These are phyloP conservation scores for Agaricales sp. DNA, from an alignment of 1,284 basidiomycete genomes.

Conservation along the genomic window DNA sequence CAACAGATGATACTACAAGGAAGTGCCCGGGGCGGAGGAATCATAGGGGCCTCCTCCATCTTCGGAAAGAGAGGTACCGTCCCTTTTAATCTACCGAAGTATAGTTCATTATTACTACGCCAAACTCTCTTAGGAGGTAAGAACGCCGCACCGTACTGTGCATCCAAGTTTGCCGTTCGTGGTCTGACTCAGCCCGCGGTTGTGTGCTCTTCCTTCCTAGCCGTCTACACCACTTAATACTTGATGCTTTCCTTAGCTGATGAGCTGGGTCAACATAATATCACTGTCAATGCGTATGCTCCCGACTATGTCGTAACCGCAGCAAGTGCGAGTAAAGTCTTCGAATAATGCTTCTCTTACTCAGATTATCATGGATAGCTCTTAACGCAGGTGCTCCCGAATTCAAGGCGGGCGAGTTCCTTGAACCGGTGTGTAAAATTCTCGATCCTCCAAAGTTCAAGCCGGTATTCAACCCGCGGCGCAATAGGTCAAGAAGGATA, in stretches of 20 bases:
- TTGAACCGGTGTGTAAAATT: neutral
- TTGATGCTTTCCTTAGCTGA: conserved; percentile 5
- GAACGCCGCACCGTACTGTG: neutral
- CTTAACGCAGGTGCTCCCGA: neutral
- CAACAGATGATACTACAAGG: conserved; percentile 12
- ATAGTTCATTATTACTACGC: neutral
- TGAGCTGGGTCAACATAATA: conserved; percentile 11
- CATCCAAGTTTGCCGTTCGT: conserved; percentile 7
- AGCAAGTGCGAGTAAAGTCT: too few relatives aligned
- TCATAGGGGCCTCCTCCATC: conserved; percentile 12
- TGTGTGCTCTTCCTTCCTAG: neutral
- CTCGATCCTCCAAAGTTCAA: too few relatives aligned
- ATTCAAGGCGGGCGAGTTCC: neutral
- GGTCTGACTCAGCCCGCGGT: conserved; percentile 10
- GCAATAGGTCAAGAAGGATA: neutral
- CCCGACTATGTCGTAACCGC: conserved; percentile 11
- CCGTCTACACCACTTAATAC: too few relatives aligned
- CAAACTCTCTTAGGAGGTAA: neutral
- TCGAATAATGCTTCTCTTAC: too few relatives aligned
- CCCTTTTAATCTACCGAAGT: neutral
- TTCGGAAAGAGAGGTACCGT: conserved; percentile 6
- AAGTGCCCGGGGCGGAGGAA: conserved; percentile 11
- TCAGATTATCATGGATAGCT: neutral
- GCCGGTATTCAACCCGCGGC: too few relatives aligned
- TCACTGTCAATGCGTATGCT: conserved; percentile 16